phyloP scores from a whole-genome alignment of 2,329 filamentous ascomycete species.

The Aspergillus floridensis region DNA sequence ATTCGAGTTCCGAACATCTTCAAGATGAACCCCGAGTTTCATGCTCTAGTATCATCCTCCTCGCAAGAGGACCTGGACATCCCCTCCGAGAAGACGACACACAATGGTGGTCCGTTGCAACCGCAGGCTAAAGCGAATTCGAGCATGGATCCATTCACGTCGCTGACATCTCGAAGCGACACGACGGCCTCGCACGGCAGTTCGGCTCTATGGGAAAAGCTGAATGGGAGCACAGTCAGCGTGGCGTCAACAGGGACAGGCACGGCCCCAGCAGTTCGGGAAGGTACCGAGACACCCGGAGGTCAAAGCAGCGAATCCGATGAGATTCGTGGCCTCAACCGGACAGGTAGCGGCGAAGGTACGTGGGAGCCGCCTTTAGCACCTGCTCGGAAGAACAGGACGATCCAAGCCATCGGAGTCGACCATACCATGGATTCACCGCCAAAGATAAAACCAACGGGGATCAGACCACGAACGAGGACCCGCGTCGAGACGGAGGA shows the following conservation, averaged over 20 bases:
- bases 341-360: slow-evolving; percentile 28
- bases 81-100: slow-evolving; percentile 31
- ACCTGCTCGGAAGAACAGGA: slow-evolving; percentile 52
- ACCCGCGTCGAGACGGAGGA: slow-evolving; percentile 41
- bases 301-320: slow-evolving; percentile 46
- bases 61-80: slow-evolving; percentile 31
- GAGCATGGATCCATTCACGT: slow-evolving; percentile 45
- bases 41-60: slow-evolving; percentile 47
- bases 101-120: slow-evolving; percentile 36
- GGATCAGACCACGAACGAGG: slow-evolving; percentile 43
- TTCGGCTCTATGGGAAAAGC: slow-evolving; percentile 49
- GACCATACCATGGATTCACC: slow-evolving; percentile 55
- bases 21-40: slow-evolving; percentile 66
- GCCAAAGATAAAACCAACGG: slow-evolving; percentile 61
- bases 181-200: slow-evolving; percentile 35
- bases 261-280: slow-evolving; percentile 38
- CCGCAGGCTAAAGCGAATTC: slow-evolving; percentile 37
- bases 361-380: slow-evolving; percentile 45
- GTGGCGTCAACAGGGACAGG: slow-evolving; percentile 34
- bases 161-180: slow-evolving; percentile 34
- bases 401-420: slow-evolving; percentile 53
- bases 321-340: slow-evolving; percentile 37
- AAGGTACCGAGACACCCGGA: slow-evolving; percentile 64
- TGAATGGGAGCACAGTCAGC: slow-evolving; percentile 47
- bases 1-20: slow-evolving; percentile 85